Evolutionary conservation across 2,329 filamentous ascomycete species (phyloP), one percentile per base, ranked within the genome.

Genomic region (Metarhizium guizhouense): DNA sequence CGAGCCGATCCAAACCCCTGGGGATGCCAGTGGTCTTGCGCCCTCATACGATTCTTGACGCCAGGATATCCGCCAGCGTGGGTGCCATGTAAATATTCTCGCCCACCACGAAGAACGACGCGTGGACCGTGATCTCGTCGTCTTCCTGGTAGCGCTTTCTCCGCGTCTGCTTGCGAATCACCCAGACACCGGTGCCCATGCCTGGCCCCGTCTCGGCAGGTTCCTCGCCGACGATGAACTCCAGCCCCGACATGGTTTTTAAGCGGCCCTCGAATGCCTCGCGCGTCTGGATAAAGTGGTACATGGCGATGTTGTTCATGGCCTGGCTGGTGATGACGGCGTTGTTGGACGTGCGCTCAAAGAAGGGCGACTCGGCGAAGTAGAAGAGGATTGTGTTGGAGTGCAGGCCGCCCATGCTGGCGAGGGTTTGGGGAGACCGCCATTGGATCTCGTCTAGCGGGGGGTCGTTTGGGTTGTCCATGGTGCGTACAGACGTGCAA

Each of bases 61-160:
- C 78, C 13, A 87, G 64, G 8, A 86, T 76, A 62, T 86, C 82
- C 2, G 76, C 78, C 29, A 86, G 62, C 1, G 77, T 79, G 2
- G 84, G 83, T 8, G 84, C 83, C 77, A 83, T 83, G 65, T 86
- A 87, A 3, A 87, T 80, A 54, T 86, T 83, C 60, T 85, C 81
- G 0, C 83, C 83, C 1, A 85, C 77, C 2, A 87, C 76, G 63
- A 85, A 87, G 64, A 86, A 87, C 2, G 78, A 78, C 4, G 78
- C 74, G 43, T 84, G 78, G 0, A 86, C 75, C 2, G 70, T 79
- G 30, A 87, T 74, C 58, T 85, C 82, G 60, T 85, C 82, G 30
- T 82, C 79, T 14, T 75, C 72, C 5, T 75, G 74, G 45, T 76
- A 73, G 16, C 76, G 72, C 70, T 85, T 84, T 58, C 79, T 75